Evolutionary conservation across 306 rosid genomes (phyloP).

Genomic region (Prosopis cineraria): DNA sequence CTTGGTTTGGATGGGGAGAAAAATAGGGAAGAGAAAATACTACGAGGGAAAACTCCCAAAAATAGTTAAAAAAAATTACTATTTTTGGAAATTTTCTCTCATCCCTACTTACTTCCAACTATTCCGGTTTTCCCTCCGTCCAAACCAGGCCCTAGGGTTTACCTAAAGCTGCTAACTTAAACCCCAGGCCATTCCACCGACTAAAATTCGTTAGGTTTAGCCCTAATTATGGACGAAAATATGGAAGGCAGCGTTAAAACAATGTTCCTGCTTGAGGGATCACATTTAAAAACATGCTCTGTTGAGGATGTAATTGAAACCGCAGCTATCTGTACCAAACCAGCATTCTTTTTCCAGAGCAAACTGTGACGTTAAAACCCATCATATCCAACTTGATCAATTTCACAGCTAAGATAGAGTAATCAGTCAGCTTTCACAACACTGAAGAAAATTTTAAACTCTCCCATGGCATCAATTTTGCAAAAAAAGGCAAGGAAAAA

Average conservation of each 20-base stretch:
- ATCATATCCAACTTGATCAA: conserved; percentile 11
- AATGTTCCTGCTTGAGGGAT: neutral
- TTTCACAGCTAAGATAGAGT: neutral
- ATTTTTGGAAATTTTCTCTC: too few species aligned
- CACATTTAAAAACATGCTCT: neutral
- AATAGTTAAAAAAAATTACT: too few species aligned
- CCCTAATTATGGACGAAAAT: neutral
- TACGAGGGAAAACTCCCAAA: too few species aligned
- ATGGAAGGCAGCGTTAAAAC: neutral
- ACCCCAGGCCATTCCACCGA: neutral
- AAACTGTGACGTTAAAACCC: neutral
- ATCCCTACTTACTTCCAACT: too few species aligned
- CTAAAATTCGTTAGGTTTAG: neutral
- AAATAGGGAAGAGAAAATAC: too few species aligned
- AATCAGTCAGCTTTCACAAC: neutral
- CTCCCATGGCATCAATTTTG: conserved; percentile 18
- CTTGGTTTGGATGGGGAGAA: too few species aligned
- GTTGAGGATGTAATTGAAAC: neutral
- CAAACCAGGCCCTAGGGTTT: too few species aligned
- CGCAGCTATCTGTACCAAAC: neutral
- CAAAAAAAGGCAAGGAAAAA: conserved; percentile 22
- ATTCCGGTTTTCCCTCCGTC: too few species aligned
- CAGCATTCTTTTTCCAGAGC: neutral
- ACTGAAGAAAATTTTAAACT: conserved; percentile 27
- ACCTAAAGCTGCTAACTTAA: neutral